Base-by-base conservation (phyloP, 164 flowering plant genomes). In the Piper betle region DNA sequence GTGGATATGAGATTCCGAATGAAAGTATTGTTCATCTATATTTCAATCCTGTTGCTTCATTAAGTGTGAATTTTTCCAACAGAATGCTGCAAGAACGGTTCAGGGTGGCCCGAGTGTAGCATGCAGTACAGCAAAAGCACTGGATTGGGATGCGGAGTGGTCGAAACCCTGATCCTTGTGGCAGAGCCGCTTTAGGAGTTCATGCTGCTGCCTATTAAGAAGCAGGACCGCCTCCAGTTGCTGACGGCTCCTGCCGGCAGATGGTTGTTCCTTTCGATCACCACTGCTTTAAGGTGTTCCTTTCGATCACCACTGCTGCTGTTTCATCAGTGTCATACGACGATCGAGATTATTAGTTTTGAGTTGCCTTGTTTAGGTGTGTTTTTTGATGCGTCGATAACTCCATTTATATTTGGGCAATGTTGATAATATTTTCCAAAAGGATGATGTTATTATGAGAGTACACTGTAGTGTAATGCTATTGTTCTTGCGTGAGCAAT, bases 61-160 rank as follows among this genome's bases (percentile, higher is more conserved):
- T 39, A 3, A 19, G 60, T 58, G 25, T 25, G 38, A 55, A 20
- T 57, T 56, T 39, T 42, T 18, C 18, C 48, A 53, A 64, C 82
- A 94, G 99, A 86, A 76, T 73, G 81, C 99, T 67, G 99, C 99
- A 43, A 84, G 96, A 65, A 94, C 99, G 0, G 97, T 94, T 56
- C 99, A 96, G 11, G 96, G 97, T 60, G 99, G 99, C 59, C 99
- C 99, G 9, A 90, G 96, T 62, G 83, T 94, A 61, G 99, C 99
- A 12, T 94, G 97, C 75, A 93, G 99, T 71, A 93, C 91, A 11
- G 99, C 99, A 25, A 93, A 88, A 75, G 99, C 99, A 61, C 69
- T 88, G 62, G 99, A 93, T 68, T 93, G 99, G 99, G 96, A 93
- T 79, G 96, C 86, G 40, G 70, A 91, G 13, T 93, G 97, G 99